Evolutionary conservation across 2,329 filamentous ascomycete genomes (phyloP), one percentile per base, ranked within the genome.

Genomic region (Scleromitrula shiraiana): DNA sequence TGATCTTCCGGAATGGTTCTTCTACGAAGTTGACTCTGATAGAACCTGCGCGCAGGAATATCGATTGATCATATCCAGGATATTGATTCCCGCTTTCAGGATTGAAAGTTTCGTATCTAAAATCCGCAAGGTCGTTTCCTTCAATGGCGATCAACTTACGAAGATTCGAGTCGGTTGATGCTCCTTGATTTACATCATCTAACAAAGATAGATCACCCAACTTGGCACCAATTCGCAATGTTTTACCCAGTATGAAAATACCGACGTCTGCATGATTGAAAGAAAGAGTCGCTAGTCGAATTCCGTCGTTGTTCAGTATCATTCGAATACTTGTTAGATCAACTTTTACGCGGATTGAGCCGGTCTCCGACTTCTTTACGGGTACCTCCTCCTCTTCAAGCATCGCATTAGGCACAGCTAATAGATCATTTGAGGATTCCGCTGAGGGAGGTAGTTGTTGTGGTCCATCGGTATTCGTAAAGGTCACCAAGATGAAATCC

Each of bases 11-110:
- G 72, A 97, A 96, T 0, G 93, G 93, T 65, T 98, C 94, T 53
- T 96, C 91, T 4, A 97, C 70, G 64, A 99, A 98, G 64, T 96
- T 97, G 63, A 98, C 75, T 68, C 95, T 97, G 65, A 98, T 84
- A 0, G 93, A 98, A 1, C 93, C 93, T 15, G 93, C 91, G 29
- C 91, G 82, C 9, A 99, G 72, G 61, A 82, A 94, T 24, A 98
- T 82, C 1, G 90, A 91, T 12, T 88, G 93, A 63, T 97, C 91
- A 61, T 97, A 95, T 9, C 93, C 94, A 5, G 93, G 94, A 60
- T 97, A 97, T 9, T 79, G 75, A 45, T 84, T 77, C 2, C 65
- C 59, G 49, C 82, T 81, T 19, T 77, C 75, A 0, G 83, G 66
- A 64, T 97, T 89, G 59, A 94, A 98, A 0, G 93, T 98, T 67